Evolutionary conservation across 2,329 filamentous ascomycete species (phyloP).

Genomic region (Cadophora gregata): DNA sequence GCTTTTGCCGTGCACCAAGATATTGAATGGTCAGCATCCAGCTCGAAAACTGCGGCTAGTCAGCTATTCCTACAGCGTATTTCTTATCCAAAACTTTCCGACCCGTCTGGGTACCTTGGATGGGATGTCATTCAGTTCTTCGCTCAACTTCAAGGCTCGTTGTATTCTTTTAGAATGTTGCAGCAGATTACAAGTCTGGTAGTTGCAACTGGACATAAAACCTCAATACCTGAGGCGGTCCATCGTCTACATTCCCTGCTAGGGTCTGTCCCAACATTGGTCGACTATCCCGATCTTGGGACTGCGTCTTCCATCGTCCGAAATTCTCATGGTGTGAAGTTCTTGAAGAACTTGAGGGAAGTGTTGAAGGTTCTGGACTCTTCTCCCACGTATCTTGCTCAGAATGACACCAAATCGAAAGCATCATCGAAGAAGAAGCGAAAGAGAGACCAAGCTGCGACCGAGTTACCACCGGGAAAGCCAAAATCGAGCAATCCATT

Average conservation of each 20-base stretch:
- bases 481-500: slow-evolving; percentile 36
- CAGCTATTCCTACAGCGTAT: slow-evolving; percentile 27
- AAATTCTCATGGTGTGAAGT: slow-evolving; percentile 2
- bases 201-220: slow-evolving; percentile 5
- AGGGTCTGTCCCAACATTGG: slow-evolving; percentile 36
- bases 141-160: slow-evolving; percentile 43
- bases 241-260: slow-evolving; percentile 29
- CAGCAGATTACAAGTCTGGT: slow-evolving; percentile 41
- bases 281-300: slow-evolving; percentile 27
- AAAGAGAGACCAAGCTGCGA: slow-evolving; percentile 27
- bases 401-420: not conserved
- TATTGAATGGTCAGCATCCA: slow-evolving; percentile 37
- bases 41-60: slow-evolving; percentile 34
- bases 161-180: slow-evolving; percentile 44
- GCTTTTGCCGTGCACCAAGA: slow-evolving; percentile 41
- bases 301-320: slow-evolving; percentile 25
- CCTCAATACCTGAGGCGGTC: slow-evolving; percentile 23
- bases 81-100: slow-evolving; percentile 6
- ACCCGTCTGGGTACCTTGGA: slow-evolving; percentile 24
- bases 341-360: slow-evolving; percentile 5
- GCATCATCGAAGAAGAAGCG: slow-evolving; percentile 33
- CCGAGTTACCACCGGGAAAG: not conserved
- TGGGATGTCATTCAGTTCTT: slow-evolving; percentile 45
- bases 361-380: slow-evolving; percentile 27
- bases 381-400: slow-evolving; percentile 23